These are phyloP conservation scores for Prunus mume DNA, from an alignment of 306 rosid genomes.

Conservation along the genomic window DNA sequence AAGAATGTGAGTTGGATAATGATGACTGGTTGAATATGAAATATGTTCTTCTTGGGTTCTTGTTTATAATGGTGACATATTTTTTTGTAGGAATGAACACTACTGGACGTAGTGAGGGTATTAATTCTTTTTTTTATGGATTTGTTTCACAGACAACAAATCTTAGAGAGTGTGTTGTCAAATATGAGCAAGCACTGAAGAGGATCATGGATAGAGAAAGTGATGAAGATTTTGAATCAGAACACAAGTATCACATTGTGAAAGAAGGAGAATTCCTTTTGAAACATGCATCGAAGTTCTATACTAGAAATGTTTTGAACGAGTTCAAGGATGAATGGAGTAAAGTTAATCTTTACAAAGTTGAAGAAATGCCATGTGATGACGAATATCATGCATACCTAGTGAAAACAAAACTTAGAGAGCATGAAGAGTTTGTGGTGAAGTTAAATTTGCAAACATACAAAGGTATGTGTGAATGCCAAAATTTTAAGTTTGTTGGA, in stretches of 20 bases:
- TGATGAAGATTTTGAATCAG: constrained; percentile 7
- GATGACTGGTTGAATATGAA: background rate
- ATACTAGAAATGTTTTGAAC: background rate
- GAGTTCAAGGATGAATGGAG: background rate
- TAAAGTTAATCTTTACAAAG: background rate
- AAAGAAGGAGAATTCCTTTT: background rate
- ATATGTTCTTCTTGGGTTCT: background rate
- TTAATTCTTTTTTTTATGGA: background rate
- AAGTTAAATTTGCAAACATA: background rate
- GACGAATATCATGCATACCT: background rate
- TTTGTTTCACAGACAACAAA: background rate
- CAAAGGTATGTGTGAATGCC: background rate
- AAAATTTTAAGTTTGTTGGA: background rate
- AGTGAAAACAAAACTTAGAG: background rate
- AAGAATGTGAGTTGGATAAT: no score
- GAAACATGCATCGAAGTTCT: background rate
- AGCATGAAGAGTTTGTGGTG: background rate
- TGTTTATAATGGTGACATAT: background rate
- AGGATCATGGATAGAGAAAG: background rate
- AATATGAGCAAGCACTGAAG: constrained; percentile 3
- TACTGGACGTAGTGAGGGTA: background rate
- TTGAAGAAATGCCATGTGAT: background rate
- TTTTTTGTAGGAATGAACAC: constrained; percentile 9
- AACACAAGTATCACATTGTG: background rate
- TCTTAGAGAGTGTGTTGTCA: background rate